These are phyloP conservation scores for Sclerotinia trifoliorum DNA, from an alignment of 2,329 filamentous ascomycete species.

Conservation along the genomic window DNA sequence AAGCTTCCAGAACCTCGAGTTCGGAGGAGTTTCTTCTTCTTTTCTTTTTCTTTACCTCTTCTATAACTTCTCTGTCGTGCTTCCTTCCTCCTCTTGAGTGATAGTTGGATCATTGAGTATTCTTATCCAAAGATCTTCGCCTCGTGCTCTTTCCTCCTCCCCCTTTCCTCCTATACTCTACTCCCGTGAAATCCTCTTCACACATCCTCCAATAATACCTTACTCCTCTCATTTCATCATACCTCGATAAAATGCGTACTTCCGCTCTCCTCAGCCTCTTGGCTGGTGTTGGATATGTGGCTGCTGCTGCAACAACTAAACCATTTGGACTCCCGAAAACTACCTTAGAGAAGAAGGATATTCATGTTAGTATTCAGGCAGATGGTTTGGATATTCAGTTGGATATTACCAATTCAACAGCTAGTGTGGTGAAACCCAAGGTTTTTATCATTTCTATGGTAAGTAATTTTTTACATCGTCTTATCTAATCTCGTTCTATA, in stretches of 20 bases:
- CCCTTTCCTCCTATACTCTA: neutral
- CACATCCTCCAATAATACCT: neutral
- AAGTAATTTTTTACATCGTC: constrained; percentile 25
- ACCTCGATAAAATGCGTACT: constrained; percentile 16
- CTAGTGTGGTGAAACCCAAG: constrained; percentile 46
- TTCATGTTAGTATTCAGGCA: constrained; percentile 12
- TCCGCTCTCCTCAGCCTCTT: constrained; percentile 16
- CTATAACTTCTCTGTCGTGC: neutral
- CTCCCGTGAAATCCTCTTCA: neutral
- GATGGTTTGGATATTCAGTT: constrained; percentile 14
- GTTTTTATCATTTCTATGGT: constrained; percentile 64
- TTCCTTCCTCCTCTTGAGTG: neutral
- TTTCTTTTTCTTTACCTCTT: neutral
- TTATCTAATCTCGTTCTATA: neutral
- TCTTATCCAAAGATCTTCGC: neutral
- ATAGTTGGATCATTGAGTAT: neutral
- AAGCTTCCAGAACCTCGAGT: constrained; percentile 11
- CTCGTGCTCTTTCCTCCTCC: neutral
- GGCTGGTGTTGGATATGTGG: constrained; percentile 12
- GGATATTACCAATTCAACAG: constrained; percentile 11
- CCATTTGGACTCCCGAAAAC: constrained; percentile 11
- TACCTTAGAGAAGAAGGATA: constrained; percentile 13
- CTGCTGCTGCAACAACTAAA: constrained; percentile 17
- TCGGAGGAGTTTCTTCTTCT: neutral
- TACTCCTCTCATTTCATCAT: neutral